Evolutionary conservation across 1,139 yeast species (phyloP).

Genomic region (Nakaseomyces delphensis): DNA sequence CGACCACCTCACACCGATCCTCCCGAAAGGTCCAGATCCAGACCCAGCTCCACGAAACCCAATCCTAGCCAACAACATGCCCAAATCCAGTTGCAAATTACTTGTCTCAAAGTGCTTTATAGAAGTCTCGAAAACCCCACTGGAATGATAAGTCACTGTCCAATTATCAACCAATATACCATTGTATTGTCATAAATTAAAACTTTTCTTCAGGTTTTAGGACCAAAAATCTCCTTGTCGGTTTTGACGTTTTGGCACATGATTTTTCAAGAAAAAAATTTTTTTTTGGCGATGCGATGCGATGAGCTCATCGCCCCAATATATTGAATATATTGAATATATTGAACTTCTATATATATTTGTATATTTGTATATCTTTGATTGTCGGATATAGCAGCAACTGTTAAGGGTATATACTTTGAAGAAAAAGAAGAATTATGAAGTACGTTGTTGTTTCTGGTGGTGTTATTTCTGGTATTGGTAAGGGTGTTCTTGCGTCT

Average conservation of each 20-base stretch:
- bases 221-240: not conserved
- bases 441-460: slow-evolving; percentile 99
- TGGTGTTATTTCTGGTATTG: slow-evolving; percentile 97
- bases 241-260: not conserved
- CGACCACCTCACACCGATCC: slow-evolving; percentile 40
- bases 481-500: slow-evolving; percentile 93
- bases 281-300: slow-evolving; percentile 1
- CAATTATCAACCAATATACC: too few species aligned
- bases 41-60: not conserved
- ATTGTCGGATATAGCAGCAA: too few species aligned
- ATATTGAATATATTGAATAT: not conserved
- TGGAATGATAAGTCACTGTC: too few species aligned
- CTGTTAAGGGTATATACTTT: too few species aligned
- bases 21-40: not conserved
- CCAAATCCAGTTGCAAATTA: too few species aligned
- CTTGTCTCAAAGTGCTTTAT: too few species aligned
- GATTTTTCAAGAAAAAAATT: slow-evolving; percentile 1
- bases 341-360: too few species aligned
- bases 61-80: not conserved
- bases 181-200: too few species aligned
- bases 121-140: too few species aligned
- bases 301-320: slow-evolving; percentile 4
- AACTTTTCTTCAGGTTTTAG: not conserved
- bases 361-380: too few species aligned
- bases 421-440: slow-evolving; percentile 38